These are phyloP conservation scores for Bipolaris gigantea DNA, from an alignment of 2,329 filamentous ascomycete species.

Conservation along the genomic window DNA sequence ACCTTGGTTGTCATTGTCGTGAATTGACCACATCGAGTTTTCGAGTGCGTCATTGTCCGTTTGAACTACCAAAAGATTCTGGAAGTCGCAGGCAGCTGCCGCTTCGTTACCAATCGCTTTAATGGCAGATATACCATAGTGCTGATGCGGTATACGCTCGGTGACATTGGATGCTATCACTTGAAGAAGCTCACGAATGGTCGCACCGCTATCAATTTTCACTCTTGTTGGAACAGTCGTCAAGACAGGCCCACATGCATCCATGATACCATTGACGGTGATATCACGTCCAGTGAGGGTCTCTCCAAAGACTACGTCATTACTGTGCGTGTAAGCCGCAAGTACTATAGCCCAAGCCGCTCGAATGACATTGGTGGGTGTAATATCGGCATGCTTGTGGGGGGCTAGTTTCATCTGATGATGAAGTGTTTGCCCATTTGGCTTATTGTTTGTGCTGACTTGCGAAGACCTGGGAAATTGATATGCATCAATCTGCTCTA, in stretches of 20 bases:
- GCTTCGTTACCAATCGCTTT: conserved; percentile 54
- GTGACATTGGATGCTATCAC: conserved; percentile 23
- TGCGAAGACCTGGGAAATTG: conserved; percentile 40
- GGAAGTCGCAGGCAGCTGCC: conserved; percentile 59
- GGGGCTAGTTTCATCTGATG: conserved; percentile 29
- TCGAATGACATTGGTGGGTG: conserved; percentile 25
- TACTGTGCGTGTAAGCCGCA: conserved; percentile 19
- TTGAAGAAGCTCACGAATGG: conserved; percentile 30
- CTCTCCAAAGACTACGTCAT: conserved; percentile 30
- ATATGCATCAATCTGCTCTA: conserved; percentile 29
- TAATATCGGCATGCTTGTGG: conserved; percentile 34
- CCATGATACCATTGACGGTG: conserved; percentile 36
- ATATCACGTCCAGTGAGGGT: conserved; percentile 44
- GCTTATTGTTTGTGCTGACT: conserved; percentile 19
- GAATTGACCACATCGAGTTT: conserved; percentile 33
- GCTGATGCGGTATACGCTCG: conserved; percentile 43
- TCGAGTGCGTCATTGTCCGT: conserved; percentile 28
- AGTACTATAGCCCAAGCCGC: conserved; percentile 35
- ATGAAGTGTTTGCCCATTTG: conserved; percentile 28
- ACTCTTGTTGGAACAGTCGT: conserved; percentile 46
- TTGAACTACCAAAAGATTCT: conserved; percentile 60
- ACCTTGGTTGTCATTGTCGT: conserved; percentile 31
- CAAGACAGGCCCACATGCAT: conserved; percentile 44
- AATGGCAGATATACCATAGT: conserved; percentile 45
- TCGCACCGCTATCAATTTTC: conserved; percentile 27